Percentiles rank a stretch among this genome's conserved stretches.
Conservation (phyloP, 352 stramenopile genomes). For the Pythium coloratum region DNA sequence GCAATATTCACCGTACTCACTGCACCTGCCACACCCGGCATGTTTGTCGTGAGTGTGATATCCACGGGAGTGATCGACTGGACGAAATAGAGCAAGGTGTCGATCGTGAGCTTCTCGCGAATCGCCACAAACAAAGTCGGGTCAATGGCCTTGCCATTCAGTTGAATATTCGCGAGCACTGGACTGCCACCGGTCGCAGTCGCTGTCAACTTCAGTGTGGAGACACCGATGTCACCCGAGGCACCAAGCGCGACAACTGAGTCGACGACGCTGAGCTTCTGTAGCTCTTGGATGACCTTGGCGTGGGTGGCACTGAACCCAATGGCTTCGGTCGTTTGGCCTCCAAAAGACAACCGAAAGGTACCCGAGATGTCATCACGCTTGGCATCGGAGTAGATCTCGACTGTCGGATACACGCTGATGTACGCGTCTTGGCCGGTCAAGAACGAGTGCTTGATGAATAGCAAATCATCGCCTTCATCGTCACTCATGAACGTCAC, state of each 20-base stretch:
- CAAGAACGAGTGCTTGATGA: constrained; percentile 69
- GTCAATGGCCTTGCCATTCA: constrained; percentile 49
- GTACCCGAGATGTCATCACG: constrained; percentile 63
- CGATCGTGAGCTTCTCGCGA: constrained; percentile 54
- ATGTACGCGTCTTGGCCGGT: constrained; percentile 72
- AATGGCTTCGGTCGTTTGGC: constrained; percentile 54
- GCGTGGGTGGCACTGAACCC: constrained; percentile 59
- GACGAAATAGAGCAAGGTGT: constrained; percentile 34
- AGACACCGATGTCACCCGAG: constrained; percentile 57
- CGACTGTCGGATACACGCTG: constrained; percentile 65
- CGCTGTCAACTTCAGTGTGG: constrained; percentile 51
- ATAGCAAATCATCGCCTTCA: constrained; percentile 65
- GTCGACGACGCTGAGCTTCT: constrained; percentile 61
- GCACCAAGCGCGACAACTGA: constrained; percentile 58
- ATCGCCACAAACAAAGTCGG: constrained; percentile 62
- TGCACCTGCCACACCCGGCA: constrained; percentile 13
- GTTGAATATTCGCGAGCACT: constrained; percentile 43
- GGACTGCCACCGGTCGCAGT: constrained; percentile 29
- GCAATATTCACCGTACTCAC: constrained; percentile 25
- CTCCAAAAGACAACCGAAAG: constrained; percentile 58
- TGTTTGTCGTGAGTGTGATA: constrained; percentile 43
- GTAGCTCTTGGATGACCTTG: constrained; percentile 69
- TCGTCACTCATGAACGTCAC: constrained; percentile 88
- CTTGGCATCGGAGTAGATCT: constrained; percentile 57
- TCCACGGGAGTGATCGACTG: constrained; percentile 41